Evolutionary conservation across 768 basidiomycete species (phyloP), one percentile per base, ranked within the genome.

Genomic region (Tephrocybe sp.): DNA sequence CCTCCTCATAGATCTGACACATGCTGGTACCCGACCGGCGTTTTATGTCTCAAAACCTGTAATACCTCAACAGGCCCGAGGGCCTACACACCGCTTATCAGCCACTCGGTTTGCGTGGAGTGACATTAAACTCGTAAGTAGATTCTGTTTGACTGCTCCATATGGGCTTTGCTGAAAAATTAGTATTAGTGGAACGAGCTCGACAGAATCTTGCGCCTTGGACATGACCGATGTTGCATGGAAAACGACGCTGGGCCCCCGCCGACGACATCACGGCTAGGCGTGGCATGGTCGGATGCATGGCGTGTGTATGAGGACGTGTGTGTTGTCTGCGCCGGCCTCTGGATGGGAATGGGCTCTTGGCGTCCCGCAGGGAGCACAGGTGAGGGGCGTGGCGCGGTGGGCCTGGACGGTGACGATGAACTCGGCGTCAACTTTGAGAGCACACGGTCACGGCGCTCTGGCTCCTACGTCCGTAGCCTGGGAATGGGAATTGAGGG

Each of bases 271-370:
- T 64, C 68, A 10, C 77, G 73, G 48, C 53, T 72, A 8, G 62
- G 78, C 17, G 73, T 80, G 3, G 58, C 74, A 2, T 90, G 87
- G 86, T 76, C 82, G 12, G 90, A 91, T 55, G 79, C 80, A 7
- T 91, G 89, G 88, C 79, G 81, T 21, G 73, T 92, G 11, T 93
- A 93, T 59, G 90, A 93, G 67, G 91, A 93, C 53, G 85, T 87
- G 18, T 93, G 91, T 55, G 72, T 91, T 34, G 73, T 90, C 39
- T 92, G 90, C 60, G 90, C 89, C 0, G 83, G 87, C 2, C 74
- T 90, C n/a, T 92, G 88, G 89, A 78, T 85, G 60, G 86, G 89
- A 88, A 77, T 85, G 58, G 86, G 88, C 12, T 74, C 78, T 3
- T 88, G 78, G 83, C 74, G 84, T 1, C 75, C 77, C 6, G 73